Conservation (phyloP, 805 yeast species). For the Dipodascopsis tothii region DNA sequence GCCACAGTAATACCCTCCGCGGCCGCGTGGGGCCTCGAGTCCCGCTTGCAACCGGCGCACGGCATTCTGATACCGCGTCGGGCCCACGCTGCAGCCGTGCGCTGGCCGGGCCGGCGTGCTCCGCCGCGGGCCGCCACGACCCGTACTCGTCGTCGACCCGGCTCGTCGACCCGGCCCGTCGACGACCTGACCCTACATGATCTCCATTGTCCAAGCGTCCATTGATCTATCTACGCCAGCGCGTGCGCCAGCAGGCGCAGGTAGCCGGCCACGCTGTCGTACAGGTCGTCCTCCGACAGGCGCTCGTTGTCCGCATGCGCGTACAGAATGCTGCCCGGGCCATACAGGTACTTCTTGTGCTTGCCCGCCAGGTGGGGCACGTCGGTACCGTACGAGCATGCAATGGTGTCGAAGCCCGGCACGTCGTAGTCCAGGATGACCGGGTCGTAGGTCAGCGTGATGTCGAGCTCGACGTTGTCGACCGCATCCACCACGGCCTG, state of each 20-base stretch:
- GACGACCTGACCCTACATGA: too few species aligned
- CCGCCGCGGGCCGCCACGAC: too few species aligned
- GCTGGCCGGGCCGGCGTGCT: too few species aligned
- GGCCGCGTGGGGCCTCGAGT: too few species aligned
- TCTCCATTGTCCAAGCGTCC: too few species aligned
- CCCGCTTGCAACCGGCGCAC: too few species aligned
- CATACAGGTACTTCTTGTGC: slow-evolving; percentile 48
- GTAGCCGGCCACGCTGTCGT: slow-evolving; percentile 48
- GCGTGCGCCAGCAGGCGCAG: slow-evolving; percentile 34
- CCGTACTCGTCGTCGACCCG: too few species aligned
- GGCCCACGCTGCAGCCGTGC: too few species aligned
- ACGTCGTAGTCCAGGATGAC: slow-evolving; percentile 52
- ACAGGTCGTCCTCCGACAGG: slow-evolving; percentile 37
- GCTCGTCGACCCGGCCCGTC: too few species aligned
- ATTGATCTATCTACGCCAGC: too few species aligned
- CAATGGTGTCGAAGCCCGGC: slow-evolving; percentile 53
- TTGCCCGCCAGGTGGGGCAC: slow-evolving; percentile 39
- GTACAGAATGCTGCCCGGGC: slow-evolving; percentile 44
- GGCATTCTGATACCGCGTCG: too few species aligned
- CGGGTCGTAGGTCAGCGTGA: slow-evolving; percentile 22
- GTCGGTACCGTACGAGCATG: slow-evolving; percentile 49
- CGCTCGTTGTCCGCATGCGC: slow-evolving; percentile 23
- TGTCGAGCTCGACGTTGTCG: slow-evolving; percentile 23
- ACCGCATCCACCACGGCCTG: slow-evolving; percentile 31
- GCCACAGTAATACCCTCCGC: too few species aligned